phyloP scores from a whole-genome alignment of 1,284 basidiomycete species.

The Serendipita sp. region DNA sequence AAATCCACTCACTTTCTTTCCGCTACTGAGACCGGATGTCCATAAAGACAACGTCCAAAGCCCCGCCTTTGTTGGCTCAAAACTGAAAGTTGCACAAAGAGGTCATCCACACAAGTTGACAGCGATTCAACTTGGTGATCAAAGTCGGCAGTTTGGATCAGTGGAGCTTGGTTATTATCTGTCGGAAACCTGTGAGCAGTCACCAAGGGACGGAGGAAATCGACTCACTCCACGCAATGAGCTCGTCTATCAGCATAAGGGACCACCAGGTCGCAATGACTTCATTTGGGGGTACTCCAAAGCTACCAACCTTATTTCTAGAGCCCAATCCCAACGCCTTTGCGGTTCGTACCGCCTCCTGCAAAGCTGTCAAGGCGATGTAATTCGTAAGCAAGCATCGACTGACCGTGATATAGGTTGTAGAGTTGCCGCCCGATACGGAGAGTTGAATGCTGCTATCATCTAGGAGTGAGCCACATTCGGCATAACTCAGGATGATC shows the following conservation, averaged over 20 bases:
- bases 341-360: not conserved
- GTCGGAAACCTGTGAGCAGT: not conserved
- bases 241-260: not conserved
- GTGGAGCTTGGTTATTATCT: not conserved
- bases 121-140: not conserved
- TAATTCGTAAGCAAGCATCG: not conserved
- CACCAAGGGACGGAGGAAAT: not conserved
- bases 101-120: not conserved
- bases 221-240: not conserved
- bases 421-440: not conserved
- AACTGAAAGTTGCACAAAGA: not conserved
- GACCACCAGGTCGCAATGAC: slow-evolving; percentile 4
- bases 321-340: not conserved
- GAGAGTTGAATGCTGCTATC: not conserved
- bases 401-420: slow-evolving; percentile 4
- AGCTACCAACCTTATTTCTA: not conserved
- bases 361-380: not conserved
- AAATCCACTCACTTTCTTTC: not conserved
- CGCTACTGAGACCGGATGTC: not conserved
- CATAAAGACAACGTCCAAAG: not conserved
- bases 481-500: not conserved
- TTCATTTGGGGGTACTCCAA: not conserved
- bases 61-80: not conserved
- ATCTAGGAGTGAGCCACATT: not conserved
- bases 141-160: not conserved